A percentile compares a stretch with the other conserved stretches of the same genome.
Evolutionary conservation across 106 monocot genomes (phyloP).

Genomic region (Iris macrosiphon): DNA sequence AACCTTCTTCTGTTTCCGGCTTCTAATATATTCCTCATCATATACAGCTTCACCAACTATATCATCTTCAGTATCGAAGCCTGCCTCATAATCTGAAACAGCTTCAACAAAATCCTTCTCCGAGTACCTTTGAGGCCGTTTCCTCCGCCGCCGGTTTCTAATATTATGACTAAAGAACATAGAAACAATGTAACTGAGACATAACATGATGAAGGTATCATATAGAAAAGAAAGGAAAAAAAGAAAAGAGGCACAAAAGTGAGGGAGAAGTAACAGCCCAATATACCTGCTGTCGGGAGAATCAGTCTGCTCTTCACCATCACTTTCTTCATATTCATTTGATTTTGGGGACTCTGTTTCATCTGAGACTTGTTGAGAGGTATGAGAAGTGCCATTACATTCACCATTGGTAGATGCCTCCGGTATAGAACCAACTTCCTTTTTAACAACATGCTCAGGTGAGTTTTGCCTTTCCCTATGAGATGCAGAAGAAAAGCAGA

Average conservation of each 20-base stretch:
- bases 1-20: slow-evolving; percentile 44
- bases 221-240: too few species aligned
- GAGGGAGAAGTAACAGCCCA: too few species aligned
- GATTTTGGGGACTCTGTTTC: slow-evolving; percentile 41
- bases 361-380: slow-evolving; percentile 19
- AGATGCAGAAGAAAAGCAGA: neutral
- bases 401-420: slow-evolving; percentile 42
- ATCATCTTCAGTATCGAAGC: slow-evolving; percentile 77
- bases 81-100: slow-evolving; percentile 45
- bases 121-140: slow-evolving; percentile 68
- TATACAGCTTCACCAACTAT: slow-evolving; percentile 91
- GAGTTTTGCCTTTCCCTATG: slow-evolving; percentile 56
- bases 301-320: slow-evolving; percentile 26
- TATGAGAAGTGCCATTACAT: slow-evolving; percentile 32
- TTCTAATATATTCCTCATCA: slow-evolving; percentile 86
- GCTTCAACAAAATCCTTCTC: slow-evolving; percentile 66
- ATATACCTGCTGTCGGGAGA: slow-evolving; percentile 63
- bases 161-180: too few species aligned
- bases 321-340: slow-evolving; percentile 43
- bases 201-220: too few species aligned
- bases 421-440: slow-evolving; percentile 32
- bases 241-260: too few species aligned
- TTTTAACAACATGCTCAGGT: slow-evolving; percentile 42
- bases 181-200: too few species aligned
- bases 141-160: slow-evolving; percentile 48